Percentiles rank a stretch among this genome's conserved stretches.
These are phyloP conservation scores for Globisporangium camurandrum DNA, from an alignment of 352 stramenopile genomes.

Conservation along the genomic window DNA sequence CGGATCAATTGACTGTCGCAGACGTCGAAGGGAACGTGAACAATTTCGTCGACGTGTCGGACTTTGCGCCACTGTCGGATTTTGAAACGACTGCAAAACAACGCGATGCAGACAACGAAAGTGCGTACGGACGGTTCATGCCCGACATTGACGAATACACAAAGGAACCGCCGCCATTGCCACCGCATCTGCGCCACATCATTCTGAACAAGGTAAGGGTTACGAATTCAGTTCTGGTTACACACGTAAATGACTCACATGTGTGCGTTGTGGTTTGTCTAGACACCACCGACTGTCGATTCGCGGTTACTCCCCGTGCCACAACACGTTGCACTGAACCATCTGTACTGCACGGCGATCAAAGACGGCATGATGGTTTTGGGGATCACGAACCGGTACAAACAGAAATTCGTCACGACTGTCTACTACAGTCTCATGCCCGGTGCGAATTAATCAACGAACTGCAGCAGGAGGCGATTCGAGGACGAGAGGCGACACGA, in stretches of 20 bases:
- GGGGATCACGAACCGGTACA: constrained; percentile 96
- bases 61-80: constrained; percentile 90
- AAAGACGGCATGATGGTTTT: constrained; percentile 99
- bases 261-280: constrained; percentile 1
- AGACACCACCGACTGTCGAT: constrained; percentile 92
- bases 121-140: constrained; percentile 92
- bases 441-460: constrained; percentile 50
- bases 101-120: constrained; percentile 48
- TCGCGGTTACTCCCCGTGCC: constrained; percentile 93
- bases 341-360: constrained; percentile 99
- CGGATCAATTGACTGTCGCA: constrained; percentile 94
- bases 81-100: constrained; percentile 39
- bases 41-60: constrained; percentile 99
- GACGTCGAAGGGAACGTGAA: constrained; percentile 99
- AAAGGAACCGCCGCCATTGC: constrained; percentile 97
- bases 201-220: constrained; percentile 98
- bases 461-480: not conserved
- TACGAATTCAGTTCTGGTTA: no score
- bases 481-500: not conserved
- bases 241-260: not conserved
- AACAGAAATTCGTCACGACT: constrained; percentile 97
- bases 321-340: constrained; percentile 98
- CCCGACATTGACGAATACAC: constrained; percentile 99
- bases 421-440: constrained; percentile 96
- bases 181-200: constrained; percentile 98